A percentile compares a stretch with the other conserved stretches of the same genome.
These are phyloP conservation scores for Eucalyptus guilfoylei DNA, from an alignment of 345 rosid species.

Conservation along the genomic window DNA sequence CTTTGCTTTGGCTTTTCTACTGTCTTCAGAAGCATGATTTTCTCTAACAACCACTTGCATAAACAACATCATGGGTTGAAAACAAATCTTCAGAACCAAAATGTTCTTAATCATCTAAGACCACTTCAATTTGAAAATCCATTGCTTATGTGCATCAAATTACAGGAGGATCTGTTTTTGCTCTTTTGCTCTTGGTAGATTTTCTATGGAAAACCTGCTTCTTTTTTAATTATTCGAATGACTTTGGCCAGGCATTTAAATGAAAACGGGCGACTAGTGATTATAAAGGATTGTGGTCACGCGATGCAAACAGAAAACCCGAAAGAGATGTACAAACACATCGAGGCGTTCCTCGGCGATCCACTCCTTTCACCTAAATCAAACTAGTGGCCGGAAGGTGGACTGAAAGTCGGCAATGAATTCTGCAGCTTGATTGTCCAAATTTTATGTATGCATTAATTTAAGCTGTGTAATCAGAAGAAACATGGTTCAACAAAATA, in stretches of 20 bases:
- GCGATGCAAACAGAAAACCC: background rate
- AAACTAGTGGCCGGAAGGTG: background rate
- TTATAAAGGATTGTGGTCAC: slow-evolving; percentile 4
- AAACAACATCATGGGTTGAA: background rate
- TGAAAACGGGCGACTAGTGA: background rate
- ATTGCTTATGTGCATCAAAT: background rate
- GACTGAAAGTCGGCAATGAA: background rate
- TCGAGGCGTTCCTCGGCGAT: background rate
- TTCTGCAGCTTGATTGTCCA: background rate
- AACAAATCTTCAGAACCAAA: background rate
- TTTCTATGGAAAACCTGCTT: background rate
- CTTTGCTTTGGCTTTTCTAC: background rate
- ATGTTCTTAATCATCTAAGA: background rate
- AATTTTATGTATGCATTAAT: background rate
- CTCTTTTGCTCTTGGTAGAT: too few species aligned
- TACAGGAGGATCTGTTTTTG: background rate
- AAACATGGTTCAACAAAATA: background rate
- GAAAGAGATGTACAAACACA: background rate
- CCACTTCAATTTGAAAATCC: background rate
- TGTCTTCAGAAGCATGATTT: background rate
- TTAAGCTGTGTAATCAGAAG: background rate
- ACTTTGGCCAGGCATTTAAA: background rate
- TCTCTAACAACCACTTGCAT: background rate
- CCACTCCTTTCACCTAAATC: background rate
- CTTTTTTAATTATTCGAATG: background rate